Conservation (phyloP, 345 rosid species). For the Brassica juncea region DNA sequence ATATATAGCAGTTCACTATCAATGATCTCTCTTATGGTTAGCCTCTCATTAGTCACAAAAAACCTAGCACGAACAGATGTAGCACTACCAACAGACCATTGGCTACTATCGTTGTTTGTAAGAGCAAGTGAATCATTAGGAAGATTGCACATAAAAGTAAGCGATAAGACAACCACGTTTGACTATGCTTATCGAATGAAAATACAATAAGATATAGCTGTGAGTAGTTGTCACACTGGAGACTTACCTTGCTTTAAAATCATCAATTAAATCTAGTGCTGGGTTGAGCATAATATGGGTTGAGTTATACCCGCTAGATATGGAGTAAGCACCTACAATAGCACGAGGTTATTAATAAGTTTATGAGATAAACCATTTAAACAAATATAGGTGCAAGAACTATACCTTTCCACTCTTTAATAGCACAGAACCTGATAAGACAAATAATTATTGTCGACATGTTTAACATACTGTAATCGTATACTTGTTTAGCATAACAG, state of each 20-base stretch:
- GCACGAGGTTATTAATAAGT: no score
- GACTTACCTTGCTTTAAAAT: background rate
- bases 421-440: background rate
- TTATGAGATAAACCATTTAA: no score
- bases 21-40: no score
- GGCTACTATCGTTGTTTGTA: background rate
- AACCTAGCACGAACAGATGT: no score
- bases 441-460: no score
- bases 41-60: no score
- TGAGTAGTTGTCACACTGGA: background rate
- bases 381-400: background rate
- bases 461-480: background rate
- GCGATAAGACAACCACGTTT: background rate
- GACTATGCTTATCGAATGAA: background rate
- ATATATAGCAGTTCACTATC: no score
- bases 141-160: no score
- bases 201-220: background rate
- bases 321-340: no score
- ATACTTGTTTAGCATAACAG: background rate
- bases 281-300: background rate
- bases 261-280: background rate
- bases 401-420: background rate
- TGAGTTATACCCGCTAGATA: background rate
- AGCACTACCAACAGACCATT: background rate
- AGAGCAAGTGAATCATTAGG: background rate